Percentiles rank a stretch among this genome's conserved stretches.
phyloP scores from a whole-genome alignment of 2,329 filamentous ascomycete species.

The Bipolaris victoriae region DNA sequence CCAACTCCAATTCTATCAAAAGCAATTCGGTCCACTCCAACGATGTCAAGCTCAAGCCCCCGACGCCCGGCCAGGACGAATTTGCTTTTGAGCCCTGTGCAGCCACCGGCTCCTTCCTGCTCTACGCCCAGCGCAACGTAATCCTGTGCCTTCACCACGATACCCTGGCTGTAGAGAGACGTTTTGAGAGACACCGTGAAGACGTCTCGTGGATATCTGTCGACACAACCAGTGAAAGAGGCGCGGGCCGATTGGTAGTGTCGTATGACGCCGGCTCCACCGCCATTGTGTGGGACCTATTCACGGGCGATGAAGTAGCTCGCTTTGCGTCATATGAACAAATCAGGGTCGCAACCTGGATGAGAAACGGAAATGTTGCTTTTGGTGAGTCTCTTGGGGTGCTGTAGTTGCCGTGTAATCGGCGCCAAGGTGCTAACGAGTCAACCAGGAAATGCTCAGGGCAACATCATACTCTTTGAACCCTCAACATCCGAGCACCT shows the following conservation, averaged over 20 bases:
- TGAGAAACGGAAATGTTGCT: slow-evolving; percentile 94
- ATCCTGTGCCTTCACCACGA: slow-evolving; percentile 93
- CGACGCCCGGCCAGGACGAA: slow-evolving; percentile 54
- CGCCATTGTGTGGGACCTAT: slow-evolving; percentile 94
- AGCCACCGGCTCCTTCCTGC: slow-evolving; percentile 86
- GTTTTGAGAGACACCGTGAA: slow-evolving; percentile 82
- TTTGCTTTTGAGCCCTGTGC: slow-evolving; percentile 81
- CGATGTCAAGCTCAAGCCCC: slow-evolving; percentile 48
- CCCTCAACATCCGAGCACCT: slow-evolving; percentile 91
- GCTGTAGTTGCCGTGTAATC: slow-evolving; percentile 1
- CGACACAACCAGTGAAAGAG: slow-evolving; percentile 88
- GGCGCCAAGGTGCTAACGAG: slow-evolving; percentile 16
- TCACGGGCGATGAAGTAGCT: slow-evolving; percentile 87
- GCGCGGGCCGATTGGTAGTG: slow-evolving; percentile 83
- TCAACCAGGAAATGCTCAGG: slow-evolving; percentile 79
- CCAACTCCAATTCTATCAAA: slow-evolving; percentile 44
- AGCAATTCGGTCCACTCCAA: slow-evolving; percentile 45
- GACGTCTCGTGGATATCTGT: slow-evolving; percentile 84
- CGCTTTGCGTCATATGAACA: slow-evolving; percentile 92
- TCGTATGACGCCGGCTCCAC: slow-evolving; percentile 92
- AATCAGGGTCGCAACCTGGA: slow-evolving; percentile 86
- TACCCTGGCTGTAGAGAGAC: slow-evolving; percentile 83
- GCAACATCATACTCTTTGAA: slow-evolving; percentile 93
- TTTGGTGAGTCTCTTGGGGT: slow-evolving; percentile 73
- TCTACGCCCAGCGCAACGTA: slow-evolving; percentile 82